Base-by-base conservation (phyloP, 306 rosid genomes). In the Delonix regia region DNA sequence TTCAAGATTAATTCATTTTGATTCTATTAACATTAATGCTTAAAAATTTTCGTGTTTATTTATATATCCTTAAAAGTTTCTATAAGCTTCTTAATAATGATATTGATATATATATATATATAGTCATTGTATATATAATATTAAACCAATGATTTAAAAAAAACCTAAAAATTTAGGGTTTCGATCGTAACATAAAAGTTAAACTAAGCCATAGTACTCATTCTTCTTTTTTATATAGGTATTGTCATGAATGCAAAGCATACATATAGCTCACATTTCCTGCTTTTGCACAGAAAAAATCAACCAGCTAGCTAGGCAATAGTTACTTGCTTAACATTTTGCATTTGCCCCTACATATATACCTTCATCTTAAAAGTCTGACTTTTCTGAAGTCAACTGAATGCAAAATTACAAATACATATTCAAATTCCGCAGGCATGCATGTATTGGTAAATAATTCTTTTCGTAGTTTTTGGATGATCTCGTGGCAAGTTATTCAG, bases 401-500 rank as follows among this genome's bases (percentile, higher is more conserved):
- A 66, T 21, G 76, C 60, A 81, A 75, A 70, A 78, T 69, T 81
- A 85, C 85, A 85, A 81, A 74, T 18, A 59, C 77, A 76, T 80
- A 69, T 33, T 21, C 44, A 44, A 38, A 70, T 21, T 71, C 38
- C 63, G 36, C 55, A 69, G 56, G 72, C 21, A 82, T 80, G 86
- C 80, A 85, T 59, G 48, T 51, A 7, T 48, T 30, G 15, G 83
- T 71, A 79, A 76, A 82, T 79, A 71, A 76, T 71, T 59, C 2
- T 51, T 62, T 25, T 0, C 33, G 66, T 14, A 1, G 52, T 49
- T 64, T 76, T 82, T 85, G 89, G 84, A 79, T 27, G 84, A 82
- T 82, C 78, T 76, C 45, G 69, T 85, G 89, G 86, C 86, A 18
- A 79, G 4, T 82, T 75, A 45, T 68, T 71, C 68, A 59, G 71